phyloP scores from a whole-genome alignment of 148 eudicot species.

The Rhododendron henanense region DNA sequence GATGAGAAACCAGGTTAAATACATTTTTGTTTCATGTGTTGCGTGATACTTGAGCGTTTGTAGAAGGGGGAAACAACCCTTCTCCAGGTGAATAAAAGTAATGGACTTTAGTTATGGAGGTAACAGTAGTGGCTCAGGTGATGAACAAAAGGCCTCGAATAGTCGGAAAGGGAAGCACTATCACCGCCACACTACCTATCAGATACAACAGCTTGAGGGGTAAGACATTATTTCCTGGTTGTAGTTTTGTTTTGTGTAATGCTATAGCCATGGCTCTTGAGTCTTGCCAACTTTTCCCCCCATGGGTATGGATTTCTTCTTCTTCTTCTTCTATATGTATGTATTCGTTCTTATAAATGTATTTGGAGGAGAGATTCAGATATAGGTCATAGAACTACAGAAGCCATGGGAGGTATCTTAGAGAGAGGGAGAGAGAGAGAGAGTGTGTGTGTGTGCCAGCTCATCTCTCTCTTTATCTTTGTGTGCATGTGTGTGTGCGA shows the following conservation, averaged over 20 bases:
- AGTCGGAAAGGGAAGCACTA: constrained; percentile 4
- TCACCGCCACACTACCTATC: constrained; percentile 35
- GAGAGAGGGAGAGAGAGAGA: background rate
- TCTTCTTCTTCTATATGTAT: background rate
- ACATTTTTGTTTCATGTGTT: background rate
- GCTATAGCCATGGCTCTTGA: background rate
- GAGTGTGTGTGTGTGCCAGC: no score
- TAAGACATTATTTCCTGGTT: constrained; percentile 13
- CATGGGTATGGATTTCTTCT: background rate
- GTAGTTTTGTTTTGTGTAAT: background rate
- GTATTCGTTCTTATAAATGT: background rate
- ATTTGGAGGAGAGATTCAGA: background rate
- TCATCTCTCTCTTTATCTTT: no score
- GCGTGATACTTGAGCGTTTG: background rate
- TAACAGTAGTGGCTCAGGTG: constrained; percentile 18
- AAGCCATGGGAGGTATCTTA: background rate
- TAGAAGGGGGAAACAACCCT: background rate
- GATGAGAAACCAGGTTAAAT: background rate
- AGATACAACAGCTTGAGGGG: constrained; percentile 33
- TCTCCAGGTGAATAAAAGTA: background rate
- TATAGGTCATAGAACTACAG: background rate
- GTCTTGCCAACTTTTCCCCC: background rate
- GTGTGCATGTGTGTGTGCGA: background rate
- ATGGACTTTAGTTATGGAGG: constrained; percentile 16
- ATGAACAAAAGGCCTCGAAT: constrained; percentile 17